Evolutionary conservation across 352 stramenopile genomes (phyloP).

Genomic region (Pythium pyrilobum): DNA sequence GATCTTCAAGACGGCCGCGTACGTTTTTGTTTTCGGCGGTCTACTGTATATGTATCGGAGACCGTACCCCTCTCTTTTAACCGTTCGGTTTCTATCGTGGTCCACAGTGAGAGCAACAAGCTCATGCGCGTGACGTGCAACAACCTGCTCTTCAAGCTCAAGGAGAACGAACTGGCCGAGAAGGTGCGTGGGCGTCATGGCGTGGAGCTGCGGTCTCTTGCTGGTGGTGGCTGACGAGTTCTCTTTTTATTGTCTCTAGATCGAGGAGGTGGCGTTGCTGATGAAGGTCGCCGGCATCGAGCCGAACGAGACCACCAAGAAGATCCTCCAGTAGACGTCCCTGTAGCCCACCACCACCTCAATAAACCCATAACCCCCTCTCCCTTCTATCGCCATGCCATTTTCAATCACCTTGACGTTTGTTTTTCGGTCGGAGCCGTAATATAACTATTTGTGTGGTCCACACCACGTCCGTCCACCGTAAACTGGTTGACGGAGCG

Average conservation of each 20-base stretch:
- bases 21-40: slow-evolving; percentile 27
- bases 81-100: neutral
- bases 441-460: neutral
- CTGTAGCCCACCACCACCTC: too few species aligned
- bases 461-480: neutral
- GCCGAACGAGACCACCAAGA: slow-evolving; percentile 80
- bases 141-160: slow-evolving; percentile 85
- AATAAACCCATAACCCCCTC: too few species aligned
- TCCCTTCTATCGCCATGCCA: neutral
- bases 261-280: slow-evolving; percentile 66
- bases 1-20: slow-evolving; percentile 71
- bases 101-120: slow-evolving; percentile 55
- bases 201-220: neutral
- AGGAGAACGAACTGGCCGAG: slow-evolving; percentile 67
- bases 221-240: neutral
- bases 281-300: slow-evolving; percentile 77
- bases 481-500: too few species aligned
- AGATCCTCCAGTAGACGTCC: slow-evolving; percentile 82
- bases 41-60: neutral
- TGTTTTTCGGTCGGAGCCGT: too few species aligned
- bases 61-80: neutral
- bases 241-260: slow-evolving; percentile 25
- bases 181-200: slow-evolving; percentile 23
- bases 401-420: neutral
- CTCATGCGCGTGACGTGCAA: slow-evolving; percentile 84